Conservation (phyloP, 306 rosid genomes). For the Albizia julibrissin region DNA sequence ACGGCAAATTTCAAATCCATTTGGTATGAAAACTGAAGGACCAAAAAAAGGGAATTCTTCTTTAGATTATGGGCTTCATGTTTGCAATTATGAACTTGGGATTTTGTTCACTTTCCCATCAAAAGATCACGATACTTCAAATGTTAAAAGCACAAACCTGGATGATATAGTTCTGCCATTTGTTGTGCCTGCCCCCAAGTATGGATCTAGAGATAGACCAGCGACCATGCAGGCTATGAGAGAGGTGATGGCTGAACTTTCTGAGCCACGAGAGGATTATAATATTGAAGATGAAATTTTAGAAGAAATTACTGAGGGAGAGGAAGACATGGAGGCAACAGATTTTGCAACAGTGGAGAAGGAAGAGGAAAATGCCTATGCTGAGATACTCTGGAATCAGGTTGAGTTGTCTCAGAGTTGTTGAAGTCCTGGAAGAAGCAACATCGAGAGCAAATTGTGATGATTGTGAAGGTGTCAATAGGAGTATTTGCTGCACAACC, state of each 20-base stretch:
- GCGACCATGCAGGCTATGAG: conserved; percentile 77
- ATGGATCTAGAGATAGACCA: conserved; percentile 66
- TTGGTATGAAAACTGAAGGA: conserved; percentile 40
- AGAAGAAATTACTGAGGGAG: conserved; percentile 68
- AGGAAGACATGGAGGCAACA: conserved; percentile 54
- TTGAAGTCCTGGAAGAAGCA: conserved; percentile 35
- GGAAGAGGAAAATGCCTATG: conserved; percentile 81
- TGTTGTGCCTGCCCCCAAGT: conserved; percentile 84
- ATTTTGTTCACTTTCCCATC: conserved; percentile 68
- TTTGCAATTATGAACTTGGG: conserved; percentile 88
- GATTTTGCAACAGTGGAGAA: conserved; percentile 57
- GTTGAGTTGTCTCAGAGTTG: conserved; percentile 57
- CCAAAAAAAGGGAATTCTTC: conserved; percentile 33
- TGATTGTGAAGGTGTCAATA: background rate
- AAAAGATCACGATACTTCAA: conserved; percentile 32
- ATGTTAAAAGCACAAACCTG: conserved; percentile 38
- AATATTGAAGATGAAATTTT: conserved; percentile 47
- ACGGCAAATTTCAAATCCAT: conserved; percentile 53
- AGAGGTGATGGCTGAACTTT: conserved; percentile 61
- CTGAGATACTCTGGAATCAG: conserved; percentile 71
- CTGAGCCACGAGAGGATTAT: conserved; percentile 42
- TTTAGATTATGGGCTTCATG: conserved; percentile 57
- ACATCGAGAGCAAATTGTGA: background rate
- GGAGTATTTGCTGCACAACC: background rate
- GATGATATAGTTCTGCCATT: conserved; percentile 70